These are phyloP conservation scores for Tritrichomonas musculus DNA, from an alignment of 208 protist genomes.

Conservation along the genomic window DNA sequence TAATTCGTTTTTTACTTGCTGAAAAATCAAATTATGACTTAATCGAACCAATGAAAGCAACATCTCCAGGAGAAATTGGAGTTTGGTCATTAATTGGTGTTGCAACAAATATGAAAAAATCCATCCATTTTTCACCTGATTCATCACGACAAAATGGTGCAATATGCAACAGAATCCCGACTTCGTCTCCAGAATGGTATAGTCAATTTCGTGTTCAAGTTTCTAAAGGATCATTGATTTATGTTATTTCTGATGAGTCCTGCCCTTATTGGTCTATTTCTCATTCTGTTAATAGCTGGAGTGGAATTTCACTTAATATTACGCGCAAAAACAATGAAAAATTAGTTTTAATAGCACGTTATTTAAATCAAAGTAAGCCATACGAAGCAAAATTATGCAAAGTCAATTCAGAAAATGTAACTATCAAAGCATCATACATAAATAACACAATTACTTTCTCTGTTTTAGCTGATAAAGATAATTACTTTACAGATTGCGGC, in stretches of 20 bases:
- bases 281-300: background rate
- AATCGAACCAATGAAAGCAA: background rate
- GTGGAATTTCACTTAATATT: background rate
- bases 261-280: background rate
- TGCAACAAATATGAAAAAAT: background rate
- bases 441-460: background rate
- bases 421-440: background rate
- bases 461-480: background rate
- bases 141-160: background rate
- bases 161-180: background rate
- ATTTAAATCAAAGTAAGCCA: background rate
- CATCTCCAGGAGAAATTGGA: background rate
- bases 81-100: background rate
- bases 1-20: too few relatives aligned
- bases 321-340: background rate
- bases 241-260: background rate
- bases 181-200: background rate
- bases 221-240: background rate
- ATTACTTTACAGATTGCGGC: background rate
- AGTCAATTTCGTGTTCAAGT: background rate
- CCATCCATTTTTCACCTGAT: background rate
- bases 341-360: background rate
- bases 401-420: background rate
- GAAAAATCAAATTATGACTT: background rate
- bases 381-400: background rate